phyloP scores from a whole-genome alignment of 2,329 filamentous ascomycete genomes.

The Aspergillus udagawae region DNA sequence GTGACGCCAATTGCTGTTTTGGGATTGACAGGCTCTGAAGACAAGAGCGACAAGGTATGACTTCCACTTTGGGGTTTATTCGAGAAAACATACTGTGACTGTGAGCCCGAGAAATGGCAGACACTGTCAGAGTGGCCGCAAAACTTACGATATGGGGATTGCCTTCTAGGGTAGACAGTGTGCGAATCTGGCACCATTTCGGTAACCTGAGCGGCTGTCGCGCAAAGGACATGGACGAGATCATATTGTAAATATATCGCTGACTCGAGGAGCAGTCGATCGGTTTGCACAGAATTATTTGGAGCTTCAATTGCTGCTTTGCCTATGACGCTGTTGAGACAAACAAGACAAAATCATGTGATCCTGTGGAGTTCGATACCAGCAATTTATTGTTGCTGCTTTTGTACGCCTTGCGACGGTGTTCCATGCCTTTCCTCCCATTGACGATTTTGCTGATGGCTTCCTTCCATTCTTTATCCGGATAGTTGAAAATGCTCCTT shows the following conservation, averaged over 20 bases:
- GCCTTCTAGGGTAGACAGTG: conserved; percentile 35
- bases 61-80: conserved; percentile 34
- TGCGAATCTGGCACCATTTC: conserved; percentile 24
- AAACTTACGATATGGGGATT: conserved; percentile 38
- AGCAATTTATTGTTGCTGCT: not conserved
- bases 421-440: not conserved
- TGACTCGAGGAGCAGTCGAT: not conserved
- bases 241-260: conserved; percentile 17
- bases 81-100: conserved; percentile 47
- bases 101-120: conserved; percentile 12
- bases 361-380: conserved; percentile 16
- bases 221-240: conserved; percentile 16
- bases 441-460: not conserved
- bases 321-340: conserved; percentile 14
- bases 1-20: conserved; percentile 55
- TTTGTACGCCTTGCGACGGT: not conserved
- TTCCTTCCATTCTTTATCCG: not conserved
- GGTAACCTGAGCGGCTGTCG: conserved; percentile 17
- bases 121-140: not conserved
- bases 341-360: conserved; percentile 32
- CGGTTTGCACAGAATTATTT: not conserved
- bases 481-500: not conserved
- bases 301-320: not conserved
- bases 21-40: conserved; percentile 50
- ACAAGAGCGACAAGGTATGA: conserved; percentile 54